phyloP scores from a whole-genome alignment of 306 rosid species.

The Lotus japonicus region DNA sequence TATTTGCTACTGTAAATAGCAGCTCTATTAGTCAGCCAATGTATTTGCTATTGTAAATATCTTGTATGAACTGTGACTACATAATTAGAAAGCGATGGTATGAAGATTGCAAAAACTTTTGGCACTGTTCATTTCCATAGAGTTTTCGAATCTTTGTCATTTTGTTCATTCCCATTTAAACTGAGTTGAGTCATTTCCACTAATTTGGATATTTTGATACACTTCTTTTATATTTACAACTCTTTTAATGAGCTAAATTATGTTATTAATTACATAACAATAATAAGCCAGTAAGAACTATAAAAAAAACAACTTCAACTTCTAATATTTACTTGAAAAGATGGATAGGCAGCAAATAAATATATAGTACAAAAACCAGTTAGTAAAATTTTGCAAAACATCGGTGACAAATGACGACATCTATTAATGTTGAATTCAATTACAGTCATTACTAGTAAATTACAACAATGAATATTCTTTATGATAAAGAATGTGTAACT shows the following conservation, averaged over 20 bases:
- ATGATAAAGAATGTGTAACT: slow-evolving; percentile 9
- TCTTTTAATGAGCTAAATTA: no score
- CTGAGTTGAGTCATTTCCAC: no score
- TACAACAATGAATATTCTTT: slow-evolving; percentile 24
- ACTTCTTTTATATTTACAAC: no score
- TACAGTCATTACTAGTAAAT: slow-evolving; percentile 12
- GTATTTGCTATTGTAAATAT: no score
- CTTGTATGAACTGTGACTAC: slow-evolving; percentile 12
- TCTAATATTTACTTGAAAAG: no score
- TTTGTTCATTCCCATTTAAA: not conserved
- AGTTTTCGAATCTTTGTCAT: no score
- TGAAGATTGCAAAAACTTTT: slow-evolving; percentile 4
- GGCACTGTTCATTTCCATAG: not conserved
- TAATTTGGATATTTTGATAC: no score
- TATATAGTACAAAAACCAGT: no score
- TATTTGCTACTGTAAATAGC: slow-evolving; percentile 16
- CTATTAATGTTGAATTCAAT: not conserved
- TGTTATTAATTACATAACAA: no score
- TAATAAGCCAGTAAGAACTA: no score
- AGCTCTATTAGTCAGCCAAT: not conserved
- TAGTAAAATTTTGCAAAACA: not conserved
- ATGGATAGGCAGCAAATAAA: no score
- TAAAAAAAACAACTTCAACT: no score
- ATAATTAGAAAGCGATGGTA: not conserved
- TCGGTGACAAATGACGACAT: not conserved